A percentile compares a stretch with the other conserved stretches of the same genome.
phyloP scores from a whole-genome alignment of 2,329 filamentous ascomycete genomes.

The Cordyceps farinosa region DNA sequence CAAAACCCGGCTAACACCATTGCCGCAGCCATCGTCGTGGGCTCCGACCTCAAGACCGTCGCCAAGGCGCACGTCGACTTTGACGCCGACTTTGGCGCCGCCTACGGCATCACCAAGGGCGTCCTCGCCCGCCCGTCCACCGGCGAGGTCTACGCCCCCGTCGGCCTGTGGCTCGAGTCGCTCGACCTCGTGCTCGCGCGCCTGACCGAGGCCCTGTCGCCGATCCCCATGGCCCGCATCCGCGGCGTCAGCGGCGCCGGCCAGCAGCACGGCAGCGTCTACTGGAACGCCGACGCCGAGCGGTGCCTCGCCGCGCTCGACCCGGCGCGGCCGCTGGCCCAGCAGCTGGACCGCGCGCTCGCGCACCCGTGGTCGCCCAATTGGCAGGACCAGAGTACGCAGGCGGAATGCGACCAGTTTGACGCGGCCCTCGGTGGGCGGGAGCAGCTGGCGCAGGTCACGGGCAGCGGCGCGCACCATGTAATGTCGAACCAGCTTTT shows the following conservation, averaged over 20 bases:
- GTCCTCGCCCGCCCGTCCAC: slow-evolving; percentile 78
- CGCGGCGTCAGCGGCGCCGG: slow-evolving; percentile 85
- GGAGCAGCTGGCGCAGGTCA: slow-evolving; percentile 69
- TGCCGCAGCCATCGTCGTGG: slow-evolving; percentile 72
- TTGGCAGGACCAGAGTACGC: slow-evolving; percentile 97
- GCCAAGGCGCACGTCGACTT: slow-evolving; percentile 93
- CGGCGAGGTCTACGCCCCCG: slow-evolving; percentile 87
- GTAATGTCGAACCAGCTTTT: slow-evolving; percentile 46
- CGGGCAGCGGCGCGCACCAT: slow-evolving; percentile 92
- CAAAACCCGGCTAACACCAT: not conserved
- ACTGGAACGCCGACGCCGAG: slow-evolving; percentile 75
- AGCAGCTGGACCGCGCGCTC: slow-evolving; percentile 70
- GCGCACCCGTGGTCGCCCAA: slow-evolving; percentile 88
- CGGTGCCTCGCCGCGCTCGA: slow-evolving; percentile 59
- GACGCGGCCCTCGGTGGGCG: slow-evolving; percentile 66
- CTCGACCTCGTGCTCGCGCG: slow-evolving; percentile 78
- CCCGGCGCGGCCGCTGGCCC: slow-evolving; percentile 57
- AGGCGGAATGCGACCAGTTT: slow-evolving; percentile 85
- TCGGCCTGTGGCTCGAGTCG: slow-evolving; percentile 92
- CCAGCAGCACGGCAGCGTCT: slow-evolving; percentile 97
- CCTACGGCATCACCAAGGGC: slow-evolving; percentile 82
- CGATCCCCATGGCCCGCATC: slow-evolving; percentile 64
- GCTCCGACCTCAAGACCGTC: slow-evolving; percentile 74
- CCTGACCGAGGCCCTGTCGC: slow-evolving; percentile 66
- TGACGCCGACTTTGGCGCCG: slow-evolving; percentile 70